Evolutionary conservation across 257 asterid species (phyloP).

Genomic region (Avicennia marina): DNA sequence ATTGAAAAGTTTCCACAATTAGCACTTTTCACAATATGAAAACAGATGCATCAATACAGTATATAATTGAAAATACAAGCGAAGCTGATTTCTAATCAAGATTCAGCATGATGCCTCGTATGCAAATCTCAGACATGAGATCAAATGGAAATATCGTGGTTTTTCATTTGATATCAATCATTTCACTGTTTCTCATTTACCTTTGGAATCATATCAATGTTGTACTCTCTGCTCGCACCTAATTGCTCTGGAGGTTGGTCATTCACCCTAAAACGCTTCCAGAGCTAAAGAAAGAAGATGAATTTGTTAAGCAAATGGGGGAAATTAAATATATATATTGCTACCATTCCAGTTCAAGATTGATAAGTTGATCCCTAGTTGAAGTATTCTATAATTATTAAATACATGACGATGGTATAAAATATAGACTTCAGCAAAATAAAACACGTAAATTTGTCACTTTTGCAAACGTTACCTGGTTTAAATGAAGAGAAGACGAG

Average conservation of each 20-base stretch:
- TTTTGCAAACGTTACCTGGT: too few species aligned
- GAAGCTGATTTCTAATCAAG: background rate
- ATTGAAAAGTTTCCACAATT: constrained; percentile 49
- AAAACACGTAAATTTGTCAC: too few species aligned
- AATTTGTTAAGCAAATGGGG: background rate
- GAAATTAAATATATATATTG: background rate
- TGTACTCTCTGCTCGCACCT: constrained; percentile 92
- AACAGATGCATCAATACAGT: too few species aligned
- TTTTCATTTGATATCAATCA: too few species aligned
- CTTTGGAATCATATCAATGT: constrained; percentile 96
- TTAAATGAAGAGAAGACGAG: constrained; percentile 74
- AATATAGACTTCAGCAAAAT: too few species aligned
- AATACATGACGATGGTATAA: too few species aligned
- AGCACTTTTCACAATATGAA: background rate
- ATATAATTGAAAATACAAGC: background rate
- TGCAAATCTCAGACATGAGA: too few species aligned
- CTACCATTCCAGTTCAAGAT: too few species aligned
- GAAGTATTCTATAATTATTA: too few species aligned
- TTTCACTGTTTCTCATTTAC: too few species aligned
- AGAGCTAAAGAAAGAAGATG: constrained; percentile 48
- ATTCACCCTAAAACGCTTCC: constrained; percentile 91
- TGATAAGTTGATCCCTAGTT: too few species aligned
- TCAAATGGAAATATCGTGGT: background rate
- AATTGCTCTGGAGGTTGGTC: constrained; percentile 66
- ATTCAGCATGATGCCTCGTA: constrained; percentile 5